These are phyloP conservation scores for Pseudogymnoascus sp. DNA, from an alignment of 2,329 filamentous ascomycete species.

Conservation along the genomic window DNA sequence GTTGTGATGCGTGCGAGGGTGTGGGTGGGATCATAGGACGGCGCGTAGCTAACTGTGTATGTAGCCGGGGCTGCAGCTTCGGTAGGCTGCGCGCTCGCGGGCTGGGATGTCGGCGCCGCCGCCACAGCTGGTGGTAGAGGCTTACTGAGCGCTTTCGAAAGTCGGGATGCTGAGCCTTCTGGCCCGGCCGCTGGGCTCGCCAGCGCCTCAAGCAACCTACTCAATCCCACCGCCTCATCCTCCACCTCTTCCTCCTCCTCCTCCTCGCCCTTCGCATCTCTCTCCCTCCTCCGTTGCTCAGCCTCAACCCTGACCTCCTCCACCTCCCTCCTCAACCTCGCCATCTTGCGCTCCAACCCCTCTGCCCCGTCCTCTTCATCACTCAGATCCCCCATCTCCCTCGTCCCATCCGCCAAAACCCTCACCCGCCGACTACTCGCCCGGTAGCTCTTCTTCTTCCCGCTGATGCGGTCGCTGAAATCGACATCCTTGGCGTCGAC, in stretches of 20 bases:
- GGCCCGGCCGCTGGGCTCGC: constrained; percentile 13
- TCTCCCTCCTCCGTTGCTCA: constrained; percentile 43
- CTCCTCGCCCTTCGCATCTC: constrained; percentile 32
- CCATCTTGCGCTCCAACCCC: constrained; percentile 67
- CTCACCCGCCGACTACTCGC: constrained; percentile 60
- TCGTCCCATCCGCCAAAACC: constrained; percentile 52
- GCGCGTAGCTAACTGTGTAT: constrained; percentile 58
- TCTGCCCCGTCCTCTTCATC: constrained; percentile 64
- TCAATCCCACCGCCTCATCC: constrained; percentile 59
- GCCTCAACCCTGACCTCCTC: constrained; percentile 59
- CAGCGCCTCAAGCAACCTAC: constrained; percentile 63
- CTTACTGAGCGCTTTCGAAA: constrained; percentile 18
- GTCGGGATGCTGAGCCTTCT: constrained; percentile 19
- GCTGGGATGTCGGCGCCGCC: constrained; percentile 18
- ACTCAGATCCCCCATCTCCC: constrained; percentile 65
- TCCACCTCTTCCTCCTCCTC: constrained; percentile 32
- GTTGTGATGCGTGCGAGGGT: constrained; percentile 73
- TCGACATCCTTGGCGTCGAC: constrained; percentile 74
- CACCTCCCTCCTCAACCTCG: constrained; percentile 73
- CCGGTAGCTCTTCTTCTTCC: constrained; percentile 76
- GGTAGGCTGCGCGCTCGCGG: constrained; percentile 15
- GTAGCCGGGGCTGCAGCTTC: constrained; percentile 34
- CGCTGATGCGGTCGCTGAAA: constrained; percentile 80
- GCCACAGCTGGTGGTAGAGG: constrained; percentile 13
- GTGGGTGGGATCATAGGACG: constrained; percentile 57